Evolutionary conservation across 345 rosid species (phyloP).

Genomic region (Barbarea vulgaris): DNA sequence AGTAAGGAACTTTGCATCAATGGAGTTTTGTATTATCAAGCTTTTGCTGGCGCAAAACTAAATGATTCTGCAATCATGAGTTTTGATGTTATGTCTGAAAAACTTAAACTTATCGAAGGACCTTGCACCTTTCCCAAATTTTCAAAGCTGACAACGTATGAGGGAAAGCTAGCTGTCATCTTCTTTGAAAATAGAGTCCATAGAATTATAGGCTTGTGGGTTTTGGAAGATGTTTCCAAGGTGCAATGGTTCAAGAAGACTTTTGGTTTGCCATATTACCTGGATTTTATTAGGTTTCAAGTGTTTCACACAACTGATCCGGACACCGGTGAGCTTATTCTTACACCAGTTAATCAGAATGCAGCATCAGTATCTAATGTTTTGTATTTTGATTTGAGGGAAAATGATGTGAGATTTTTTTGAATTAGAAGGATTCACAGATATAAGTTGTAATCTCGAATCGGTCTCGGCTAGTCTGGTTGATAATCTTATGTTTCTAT

Average conservation of each 20-base stretch:
- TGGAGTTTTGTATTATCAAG: neutral
- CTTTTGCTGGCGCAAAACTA: neutral
- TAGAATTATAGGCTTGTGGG: neutral
- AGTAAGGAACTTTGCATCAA: neutral
- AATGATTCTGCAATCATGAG: neutral
- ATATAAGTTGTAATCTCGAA: neutral
- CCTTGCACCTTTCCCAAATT: neutral
- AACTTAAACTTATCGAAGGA: neutral
- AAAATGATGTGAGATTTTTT: neutral
- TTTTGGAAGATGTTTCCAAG: neutral
- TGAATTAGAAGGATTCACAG: neutral
- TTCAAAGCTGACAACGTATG: neutral
- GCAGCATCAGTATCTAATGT: neutral
- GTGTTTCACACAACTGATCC: neutral
- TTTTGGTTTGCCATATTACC: neutral
- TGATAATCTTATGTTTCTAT: conserved; percentile 20
- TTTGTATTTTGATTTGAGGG: neutral
- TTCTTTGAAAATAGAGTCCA: neutral
- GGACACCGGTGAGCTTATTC: neutral
- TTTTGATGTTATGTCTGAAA: neutral
- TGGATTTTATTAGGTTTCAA: neutral
- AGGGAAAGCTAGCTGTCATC: neutral
- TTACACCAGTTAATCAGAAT: neutral
- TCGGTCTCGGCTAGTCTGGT: neutral
- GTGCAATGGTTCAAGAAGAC: neutral